These are phyloP conservation scores for Ettlia oleoabundans DNA, from an alignment of 139 green algal species.

Conservation along the genomic window DNA sequence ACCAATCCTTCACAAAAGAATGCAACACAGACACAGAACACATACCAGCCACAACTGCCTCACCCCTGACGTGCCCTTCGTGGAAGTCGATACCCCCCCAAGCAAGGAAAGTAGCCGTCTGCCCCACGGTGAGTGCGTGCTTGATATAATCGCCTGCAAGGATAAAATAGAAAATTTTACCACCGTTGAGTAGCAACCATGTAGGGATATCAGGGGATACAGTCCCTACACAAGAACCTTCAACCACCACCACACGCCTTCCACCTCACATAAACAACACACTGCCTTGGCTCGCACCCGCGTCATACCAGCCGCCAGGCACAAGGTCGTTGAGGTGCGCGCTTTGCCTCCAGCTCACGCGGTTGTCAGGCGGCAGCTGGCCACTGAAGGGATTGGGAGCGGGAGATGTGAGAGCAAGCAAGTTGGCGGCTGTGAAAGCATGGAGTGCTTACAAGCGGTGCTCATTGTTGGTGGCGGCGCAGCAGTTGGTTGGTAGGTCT, in stretches of 20 bases:
- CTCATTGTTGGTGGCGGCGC: too few species aligned
- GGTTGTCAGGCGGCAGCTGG: slow-evolving; percentile 43
- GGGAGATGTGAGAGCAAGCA: not conserved
- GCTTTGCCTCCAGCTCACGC: slow-evolving; percentile 50
- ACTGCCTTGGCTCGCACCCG: not conserved
- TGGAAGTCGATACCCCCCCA: not conserved
- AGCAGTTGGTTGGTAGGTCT: too few species aligned
- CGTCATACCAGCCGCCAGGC: slow-evolving; percentile 56
- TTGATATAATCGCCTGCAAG: slow-evolving; percentile 18
- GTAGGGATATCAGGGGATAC: not conserved
- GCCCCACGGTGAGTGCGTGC: slow-evolving; percentile 7
- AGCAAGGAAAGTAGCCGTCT: slow-evolving; percentile 4
- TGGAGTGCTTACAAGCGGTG: not conserved
- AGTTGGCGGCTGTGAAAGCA: not conserved
- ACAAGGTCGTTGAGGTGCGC: slow-evolving; percentile 33
- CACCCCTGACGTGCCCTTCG: not conserved
- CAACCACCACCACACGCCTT: not conserved
- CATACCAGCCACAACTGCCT: slow-evolving; percentile 2
- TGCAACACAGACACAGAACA: not conserved
- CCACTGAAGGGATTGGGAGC: slow-evolving; percentile 14
- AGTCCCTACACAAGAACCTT: not conserved
- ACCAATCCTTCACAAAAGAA: too few species aligned
- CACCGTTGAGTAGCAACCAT: too few species aligned
- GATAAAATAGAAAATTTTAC: not conserved
- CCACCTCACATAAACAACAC: not conserved